Percentiles rank a stretch among this genome's conserved stretches.
Conservation (phyloP, 345 rosid genomes). For the Eutrema heterophyllum region DNA sequence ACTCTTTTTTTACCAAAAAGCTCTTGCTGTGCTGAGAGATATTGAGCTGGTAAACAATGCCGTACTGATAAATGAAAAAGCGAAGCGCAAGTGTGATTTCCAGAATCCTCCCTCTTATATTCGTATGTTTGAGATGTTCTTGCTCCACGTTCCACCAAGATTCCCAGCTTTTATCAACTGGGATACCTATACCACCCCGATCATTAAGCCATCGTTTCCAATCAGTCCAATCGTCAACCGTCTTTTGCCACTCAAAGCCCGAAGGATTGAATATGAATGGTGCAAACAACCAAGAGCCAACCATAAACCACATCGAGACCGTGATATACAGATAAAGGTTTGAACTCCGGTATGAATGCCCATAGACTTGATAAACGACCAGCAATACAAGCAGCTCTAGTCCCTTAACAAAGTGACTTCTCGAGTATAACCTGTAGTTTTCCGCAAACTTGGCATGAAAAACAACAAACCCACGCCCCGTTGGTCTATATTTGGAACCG, state of each 20-base stretch:
- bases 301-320: slow-evolving; percentile 87
- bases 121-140: slow-evolving; percentile 69
- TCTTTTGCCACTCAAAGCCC: slow-evolving; percentile 97
- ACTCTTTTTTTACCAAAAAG: slow-evolving; percentile 43
- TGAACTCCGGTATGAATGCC: slow-evolving; percentile 67
- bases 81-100: slow-evolving; percentile 73
- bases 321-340: slow-evolving; percentile 71
- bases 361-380: slow-evolving; percentile 62
- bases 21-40: slow-evolving; percentile 65
- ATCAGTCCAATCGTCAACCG: slow-evolving; percentile 95
- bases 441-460: slow-evolving; percentile 87
- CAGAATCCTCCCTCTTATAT: slow-evolving; percentile 55
- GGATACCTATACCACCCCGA: slow-evolving; percentile 87
- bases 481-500: slow-evolving; percentile 78
- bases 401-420: slow-evolving; percentile 97
- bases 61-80: slow-evolving; percentile 85
- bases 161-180: slow-evolving; percentile 76
- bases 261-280: slow-evolving; percentile 94
- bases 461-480: slow-evolving; percentile 88
- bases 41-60: slow-evolving; percentile 92
- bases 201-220: slow-evolving; percentile 98
- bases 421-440: slow-evolving; percentile 80
- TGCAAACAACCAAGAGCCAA: slow-evolving; percentile 92
- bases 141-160: slow-evolving; percentile 96
- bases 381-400: slow-evolving; percentile 66